phyloP scores from a whole-genome alignment of 306 rosid species.

The Glycine latifolia region DNA sequence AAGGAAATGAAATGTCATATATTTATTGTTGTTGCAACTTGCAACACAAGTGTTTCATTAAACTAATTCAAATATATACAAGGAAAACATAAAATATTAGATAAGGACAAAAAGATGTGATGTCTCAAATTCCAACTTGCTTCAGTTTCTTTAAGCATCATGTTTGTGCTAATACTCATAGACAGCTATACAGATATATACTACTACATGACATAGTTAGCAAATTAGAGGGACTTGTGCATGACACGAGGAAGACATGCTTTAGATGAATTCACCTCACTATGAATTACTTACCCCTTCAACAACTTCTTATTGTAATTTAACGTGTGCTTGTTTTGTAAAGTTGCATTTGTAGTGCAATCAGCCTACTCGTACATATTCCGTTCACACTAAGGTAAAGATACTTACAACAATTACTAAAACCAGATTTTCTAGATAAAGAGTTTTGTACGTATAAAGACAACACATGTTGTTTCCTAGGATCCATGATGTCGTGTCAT shows the following conservation, averaged over 20 bases:
- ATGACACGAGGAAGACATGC: constrained; percentile 40
- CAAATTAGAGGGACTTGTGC: neutral
- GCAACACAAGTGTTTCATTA: neutral
- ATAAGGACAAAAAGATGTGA: neutral
- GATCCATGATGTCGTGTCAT: constrained; percentile 39
- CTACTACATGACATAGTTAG: constrained; percentile 15
- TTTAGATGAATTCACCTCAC: constrained; percentile 4
- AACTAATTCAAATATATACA: neutral
- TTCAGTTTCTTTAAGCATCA: neutral
- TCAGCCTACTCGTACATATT: neutral
- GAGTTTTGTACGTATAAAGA: constrained; percentile 9
- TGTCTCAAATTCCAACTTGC: neutral
- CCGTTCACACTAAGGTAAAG: constrained; percentile 8
- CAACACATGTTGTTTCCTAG: constrained; percentile 29
- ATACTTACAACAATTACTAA: neutral
- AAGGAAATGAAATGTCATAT: neutral
- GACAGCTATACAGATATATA: neutral
- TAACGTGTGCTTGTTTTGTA: constrained; percentile 12
- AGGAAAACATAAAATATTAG: neutral
- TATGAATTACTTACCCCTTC: neutral
- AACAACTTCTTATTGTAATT: neutral
- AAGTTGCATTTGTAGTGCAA: constrained; percentile 7
- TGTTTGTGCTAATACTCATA: neutral
- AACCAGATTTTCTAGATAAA: neutral
- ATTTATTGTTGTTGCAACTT: neutral